These are phyloP conservation scores for Colletotrichum phormii DNA, from an alignment of 2,329 filamentous ascomycete genomes.

Conservation along the genomic window DNA sequence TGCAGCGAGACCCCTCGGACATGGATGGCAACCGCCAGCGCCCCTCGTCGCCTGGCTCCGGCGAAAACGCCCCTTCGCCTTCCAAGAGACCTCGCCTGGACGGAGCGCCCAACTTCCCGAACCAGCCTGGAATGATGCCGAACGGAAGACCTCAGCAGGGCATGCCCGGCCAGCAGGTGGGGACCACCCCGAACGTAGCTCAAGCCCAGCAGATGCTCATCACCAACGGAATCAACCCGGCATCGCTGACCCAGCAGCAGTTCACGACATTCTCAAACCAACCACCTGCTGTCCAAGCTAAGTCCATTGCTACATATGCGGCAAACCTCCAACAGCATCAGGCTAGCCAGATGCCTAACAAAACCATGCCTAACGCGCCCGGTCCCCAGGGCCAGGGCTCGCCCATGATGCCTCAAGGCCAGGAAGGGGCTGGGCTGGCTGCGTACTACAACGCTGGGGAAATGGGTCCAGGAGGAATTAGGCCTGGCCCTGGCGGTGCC, in stretches of 20 bases:
- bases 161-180: conserved; percentile 79
- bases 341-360: conserved; percentile 82
- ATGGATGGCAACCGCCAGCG: conserved; percentile 88
- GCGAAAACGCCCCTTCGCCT: conserved; percentile 90
- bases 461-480: conserved; percentile 70
- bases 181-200: conserved; percentile 59
- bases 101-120: conserved; percentile 77
- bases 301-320: conserved; percentile 89
- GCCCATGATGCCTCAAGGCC: conserved; percentile 81
- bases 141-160: conserved; percentile 78
- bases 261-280: conserved; percentile 73
- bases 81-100: conserved; percentile 89
- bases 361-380: conserved; percentile 80
- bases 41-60: conserved; percentile 83
- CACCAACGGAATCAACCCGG: conserved; percentile 80
- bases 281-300: conserved; percentile 75
- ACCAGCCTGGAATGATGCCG: conserved; percentile 76
- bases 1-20: conserved; percentile 88
- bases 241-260: conserved; percentile 79
- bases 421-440: conserved; percentile 69
- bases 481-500: conserved; percentile 60
- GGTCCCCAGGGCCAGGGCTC: conserved; percentile 80
- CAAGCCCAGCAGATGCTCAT: conserved; percentile 71
- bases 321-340: conserved; percentile 87
- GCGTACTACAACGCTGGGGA: conserved; percentile 74